Base-by-base conservation (phyloP, 495 filamentous ascomycete genomes). In the Trichoderma orchidacearum region DNA sequence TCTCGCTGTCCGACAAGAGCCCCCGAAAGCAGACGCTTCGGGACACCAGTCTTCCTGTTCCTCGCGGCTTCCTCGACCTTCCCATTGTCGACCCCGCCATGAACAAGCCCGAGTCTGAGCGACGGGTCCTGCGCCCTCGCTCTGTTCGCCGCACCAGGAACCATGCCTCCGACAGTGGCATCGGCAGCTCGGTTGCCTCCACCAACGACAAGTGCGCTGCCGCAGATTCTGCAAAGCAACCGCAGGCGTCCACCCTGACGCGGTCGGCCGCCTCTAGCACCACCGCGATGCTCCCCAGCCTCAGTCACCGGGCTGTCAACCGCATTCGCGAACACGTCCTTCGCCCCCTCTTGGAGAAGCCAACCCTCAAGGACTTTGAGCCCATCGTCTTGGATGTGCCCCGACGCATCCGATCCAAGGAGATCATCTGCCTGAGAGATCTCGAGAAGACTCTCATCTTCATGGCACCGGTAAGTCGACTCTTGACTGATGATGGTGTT, bases 371-470 rank as follows among this genome's bases (percentile, higher is more conserved):
- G 68, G 82, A 85, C 30, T 95, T 92, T 70, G 87, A 87, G 63
- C 77, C 83, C 54, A 78, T 95, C 55, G 78, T 93, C 51, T 72
- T 83, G 56, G 82, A 86, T 61, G 81, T 89, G 61, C 88, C 87
- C 7, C 69, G 75, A 59, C 86, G 86, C 61, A 89, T 95, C 62
- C 80, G 82, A 29, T 78, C 83, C 51, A 88, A 87, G 60, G 81
- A 90, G 60, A 90, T 96, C 58, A 79, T 84, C 58, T 93, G 85
- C 71, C 80, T 96, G 9, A 78, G 90, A 65, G 90, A 95, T 68
- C 77, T 95, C 28, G 90, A 96, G 71, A 94, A 94, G 79, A 89
- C 86, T 12, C 72, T 96, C 51, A 78, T 95, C 61, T 88, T 85
- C 68, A 76, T 91, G 58, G 88, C 90, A 70, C 87, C 87, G 60